phyloP scores from a whole-genome alignment of 129 eudicot genomes.

The Chrysanthemum seticuspe region DNA sequence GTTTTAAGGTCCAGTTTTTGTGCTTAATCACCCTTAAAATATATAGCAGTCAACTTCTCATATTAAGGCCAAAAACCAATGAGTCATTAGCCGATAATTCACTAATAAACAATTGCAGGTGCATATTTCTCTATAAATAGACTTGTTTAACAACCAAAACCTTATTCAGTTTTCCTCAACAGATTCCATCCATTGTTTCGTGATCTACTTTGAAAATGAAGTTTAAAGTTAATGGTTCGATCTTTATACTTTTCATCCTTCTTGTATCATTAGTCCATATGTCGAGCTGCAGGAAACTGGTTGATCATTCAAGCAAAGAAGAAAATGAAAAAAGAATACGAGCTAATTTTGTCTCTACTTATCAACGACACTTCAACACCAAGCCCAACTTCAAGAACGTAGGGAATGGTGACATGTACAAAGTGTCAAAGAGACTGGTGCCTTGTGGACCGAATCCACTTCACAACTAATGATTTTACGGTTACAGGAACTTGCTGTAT shows the following conservation, averaged over 20 bases:
- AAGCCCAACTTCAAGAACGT: constrained; percentile 35
- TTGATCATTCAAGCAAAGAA: constrained; percentile 20
- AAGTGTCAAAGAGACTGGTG: constrained; percentile 51
- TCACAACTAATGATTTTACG: constrained; percentile 43
- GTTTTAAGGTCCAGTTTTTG: constrained; percentile 12
- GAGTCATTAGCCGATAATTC: constrained; percentile 7
- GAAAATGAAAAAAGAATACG: constrained; percentile 39
- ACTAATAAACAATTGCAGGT: constrained; percentile 13
- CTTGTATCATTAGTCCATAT: constrained; percentile 26
- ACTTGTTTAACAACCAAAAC: constrained; percentile 17
- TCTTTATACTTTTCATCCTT: constrained; percentile 35
- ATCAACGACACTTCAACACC: constrained; percentile 37
- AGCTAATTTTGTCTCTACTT: constrained; percentile 43
- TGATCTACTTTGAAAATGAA: constrained; percentile 29
- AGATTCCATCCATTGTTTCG: not conserved
- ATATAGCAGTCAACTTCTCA: not conserved
- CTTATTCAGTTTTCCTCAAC: constrained; percentile 19
- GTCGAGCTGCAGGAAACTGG: constrained; percentile 48
- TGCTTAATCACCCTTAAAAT: constrained; percentile 7
- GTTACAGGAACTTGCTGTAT: constrained; percentile 10
- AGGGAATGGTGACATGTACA: constrained; percentile 17
- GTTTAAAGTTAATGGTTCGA: constrained; percentile 26
- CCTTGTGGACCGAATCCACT: constrained; percentile 84
- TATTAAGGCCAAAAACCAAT: constrained; percentile 9
- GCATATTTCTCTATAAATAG: constrained; percentile 32